Percentiles rank a stretch among this genome's conserved stretches.
Evolutionary conservation across 257 asterid genomes (phyloP).

Genomic region (Anisodus acutangulus): DNA sequence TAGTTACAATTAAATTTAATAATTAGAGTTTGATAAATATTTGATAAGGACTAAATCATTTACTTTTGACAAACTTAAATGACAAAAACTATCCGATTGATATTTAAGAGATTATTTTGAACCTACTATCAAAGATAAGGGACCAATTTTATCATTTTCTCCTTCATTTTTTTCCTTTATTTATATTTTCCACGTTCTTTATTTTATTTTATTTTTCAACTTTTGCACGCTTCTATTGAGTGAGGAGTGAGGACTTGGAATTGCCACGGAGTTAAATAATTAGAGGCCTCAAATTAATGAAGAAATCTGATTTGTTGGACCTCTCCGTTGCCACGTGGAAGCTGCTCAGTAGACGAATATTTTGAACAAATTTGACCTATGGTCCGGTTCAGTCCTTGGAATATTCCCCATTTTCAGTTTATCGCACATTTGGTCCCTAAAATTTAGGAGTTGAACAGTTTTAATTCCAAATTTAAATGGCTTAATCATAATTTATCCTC

Average conservation of each 20-base stretch:
- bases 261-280: conserved; percentile 16
- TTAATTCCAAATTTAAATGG: too few relatives aligned
- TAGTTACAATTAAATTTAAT: too few relatives aligned
- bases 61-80: too few relatives aligned
- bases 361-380: not conserved
- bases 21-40: too few relatives aligned
- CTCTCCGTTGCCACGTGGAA: conserved; percentile 7
- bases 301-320: not conserved
- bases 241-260: conserved; percentile 8
- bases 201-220: not conserved
- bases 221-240: not conserved
- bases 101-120: too few relatives aligned
- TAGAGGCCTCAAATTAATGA: not conserved
- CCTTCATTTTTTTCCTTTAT: not conserved
- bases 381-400: not conserved
- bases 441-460: too few relatives aligned
- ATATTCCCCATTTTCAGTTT: not conserved
- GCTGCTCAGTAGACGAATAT: not conserved
- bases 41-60: too few relatives aligned
- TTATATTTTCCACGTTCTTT: not conserved
- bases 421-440: too few relatives aligned
- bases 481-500: too few relatives aligned
- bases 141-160: too few relatives aligned
- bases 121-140: too few relatives aligned
- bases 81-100: too few relatives aligned